Percentiles rank a stretch among this genome's conserved stretches.
phyloP scores from a whole-genome alignment of 352 stramenopile species.

The Phytophthora citrophthora region DNA sequence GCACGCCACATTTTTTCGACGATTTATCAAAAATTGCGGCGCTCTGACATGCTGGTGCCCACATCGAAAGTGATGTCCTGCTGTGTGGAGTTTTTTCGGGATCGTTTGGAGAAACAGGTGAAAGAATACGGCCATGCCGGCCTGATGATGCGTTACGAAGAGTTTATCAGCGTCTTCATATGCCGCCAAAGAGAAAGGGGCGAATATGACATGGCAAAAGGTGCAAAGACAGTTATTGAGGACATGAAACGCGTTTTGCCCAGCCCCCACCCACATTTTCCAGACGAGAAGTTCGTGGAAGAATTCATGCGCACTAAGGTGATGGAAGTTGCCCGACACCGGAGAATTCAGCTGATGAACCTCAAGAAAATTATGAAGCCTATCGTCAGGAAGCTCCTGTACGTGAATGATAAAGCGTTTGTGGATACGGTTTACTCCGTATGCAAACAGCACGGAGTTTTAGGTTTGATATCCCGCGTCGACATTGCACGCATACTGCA shows the following conservation, averaged over 20 bases:
- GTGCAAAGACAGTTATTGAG: conserved; percentile 32
- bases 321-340: conserved; percentile 37
- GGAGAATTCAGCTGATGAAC: conserved; percentile 50
- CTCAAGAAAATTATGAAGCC: conserved; percentile 51
- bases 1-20: conserved; percentile 50
- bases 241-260: conserved; percentile 64
- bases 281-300: conserved; percentile 39
- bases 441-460: conserved; percentile 44
- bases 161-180: conserved; percentile 56
- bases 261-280: conserved; percentile 56
- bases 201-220: conserved; percentile 20
- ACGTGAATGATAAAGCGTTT: conserved; percentile 53
- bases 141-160: conserved; percentile 64
- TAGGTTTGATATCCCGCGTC: conserved; percentile 38
- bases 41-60: conserved; percentile 48
- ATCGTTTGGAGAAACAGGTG: conserved; percentile 47
- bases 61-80: conserved; percentile 48
- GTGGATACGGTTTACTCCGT: conserved; percentile 47
- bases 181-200: conserved; percentile 32
- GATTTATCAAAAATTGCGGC: conserved; percentile 42
- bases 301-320: conserved; percentile 48
- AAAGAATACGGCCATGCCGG: conserved; percentile 43
- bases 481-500: conserved; percentile 45
- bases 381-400: conserved; percentile 43
- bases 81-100: conserved; percentile 43